These are phyloP conservation scores for Aspergillus ruber DNA, from an alignment of 2,329 filamentous ascomycete species.

Conservation along the genomic window DNA sequence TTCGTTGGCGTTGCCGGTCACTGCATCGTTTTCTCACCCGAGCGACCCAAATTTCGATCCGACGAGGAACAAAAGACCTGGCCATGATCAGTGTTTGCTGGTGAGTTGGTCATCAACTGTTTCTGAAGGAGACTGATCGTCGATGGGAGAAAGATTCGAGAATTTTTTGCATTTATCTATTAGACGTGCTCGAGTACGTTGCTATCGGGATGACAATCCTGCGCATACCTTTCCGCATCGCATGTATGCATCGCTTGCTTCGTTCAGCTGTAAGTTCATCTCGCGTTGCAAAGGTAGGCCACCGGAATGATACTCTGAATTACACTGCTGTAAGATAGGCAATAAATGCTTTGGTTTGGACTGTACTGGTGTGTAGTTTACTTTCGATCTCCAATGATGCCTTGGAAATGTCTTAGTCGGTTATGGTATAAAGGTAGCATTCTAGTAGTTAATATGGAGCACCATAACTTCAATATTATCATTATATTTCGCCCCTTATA, in stretches of 20 bases:
- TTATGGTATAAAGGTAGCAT: too few relatives aligned
- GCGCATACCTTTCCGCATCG: conserved; percentile 2
- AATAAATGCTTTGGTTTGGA: not conserved
- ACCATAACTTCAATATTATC: too few relatives aligned
- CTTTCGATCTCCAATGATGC: too few relatives aligned
- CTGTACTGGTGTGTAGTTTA: too few relatives aligned
- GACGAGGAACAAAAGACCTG: not conserved
- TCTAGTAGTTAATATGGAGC: too few relatives aligned
- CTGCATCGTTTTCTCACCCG: not conserved
- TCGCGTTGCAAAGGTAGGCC: conserved; percentile 11
- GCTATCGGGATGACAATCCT: not conserved
- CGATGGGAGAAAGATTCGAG: not conserved
- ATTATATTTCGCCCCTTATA: too few relatives aligned
- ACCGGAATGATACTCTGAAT: not conserved
- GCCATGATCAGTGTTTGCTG: conserved; percentile 9
- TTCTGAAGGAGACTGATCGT: conserved; percentile 12
- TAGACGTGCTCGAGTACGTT: not conserved
- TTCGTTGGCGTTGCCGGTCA: not conserved
- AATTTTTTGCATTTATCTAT: not conserved
- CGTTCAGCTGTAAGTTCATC: conserved; percentile 2
- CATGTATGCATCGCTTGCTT: conserved; percentile 2
- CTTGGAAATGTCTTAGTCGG: too few relatives aligned
- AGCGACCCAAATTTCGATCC: not conserved
- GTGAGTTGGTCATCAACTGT: conserved; percentile 21
- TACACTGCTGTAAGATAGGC: not conserved